Base-by-base conservation (phyloP, 345 rosid genomes). In the Anacardium occidentale region DNA sequence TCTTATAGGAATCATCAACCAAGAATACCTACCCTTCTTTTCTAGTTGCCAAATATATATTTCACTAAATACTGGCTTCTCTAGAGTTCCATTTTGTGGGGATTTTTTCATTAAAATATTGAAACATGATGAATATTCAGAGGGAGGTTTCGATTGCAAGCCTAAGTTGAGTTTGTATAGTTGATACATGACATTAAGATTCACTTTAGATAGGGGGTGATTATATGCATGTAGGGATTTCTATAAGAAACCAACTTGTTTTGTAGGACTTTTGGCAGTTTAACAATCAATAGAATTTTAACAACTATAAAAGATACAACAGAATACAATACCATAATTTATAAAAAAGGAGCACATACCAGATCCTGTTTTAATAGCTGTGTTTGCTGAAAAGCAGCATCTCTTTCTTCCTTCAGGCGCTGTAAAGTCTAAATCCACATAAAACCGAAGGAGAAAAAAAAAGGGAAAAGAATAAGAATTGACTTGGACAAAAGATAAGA, bases 361-460 rank as follows among this genome's bases (percentile, higher is more conserved):
- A 95, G 72, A 65, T 95, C 98, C 24, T 84, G 91, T 84, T 86
- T 94, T 84, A 95, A 84, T 64, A 82, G 93, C 71, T 84, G 87
- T 66, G 93, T 86, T 77, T 84, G 90, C 76, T 84, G 86, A 64
- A 88, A 77, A 68, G 94, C 97, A 62, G 85, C 80, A 76, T 95
- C 97, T 78, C 90, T 83, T 84, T 91, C 99, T 15, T 89, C 93
- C 85, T 84, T 92, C 80, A 90, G 81, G 59, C 75, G 86, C 78
- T 88, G 91, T 64, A 92, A 44, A 47, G 89, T 77, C 96, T 88
- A 87, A 42, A 80, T 78, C 60, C 55, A 72, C 72, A 63, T 59
- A 24, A 29, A 55, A 29, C 32, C 32, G 3, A 29, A 1, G 67
- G 62, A 50, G 13, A 74, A 67, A 57, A 17, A 74, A 67, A 62